These are phyloP conservation scores for Cornus kousa DNA, from an alignment of 148 eudicot genomes.

Conservation along the genomic window DNA sequence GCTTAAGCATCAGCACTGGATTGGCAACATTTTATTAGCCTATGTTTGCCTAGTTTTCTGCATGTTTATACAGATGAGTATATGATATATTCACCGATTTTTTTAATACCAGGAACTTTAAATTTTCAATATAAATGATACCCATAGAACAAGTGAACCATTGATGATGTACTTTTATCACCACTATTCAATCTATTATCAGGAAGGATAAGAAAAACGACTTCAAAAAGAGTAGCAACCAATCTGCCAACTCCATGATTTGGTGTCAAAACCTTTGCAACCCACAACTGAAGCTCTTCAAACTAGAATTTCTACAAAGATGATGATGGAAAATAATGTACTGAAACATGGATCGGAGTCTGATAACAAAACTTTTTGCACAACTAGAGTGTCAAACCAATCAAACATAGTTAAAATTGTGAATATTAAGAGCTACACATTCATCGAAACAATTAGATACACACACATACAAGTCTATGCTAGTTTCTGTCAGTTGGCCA, in stretches of 20 bases:
- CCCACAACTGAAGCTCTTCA: background rate
- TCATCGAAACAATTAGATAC: background rate
- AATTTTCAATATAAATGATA: background rate
- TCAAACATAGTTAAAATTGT: background rate
- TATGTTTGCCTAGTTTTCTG: no score
- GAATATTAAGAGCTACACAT: background rate
- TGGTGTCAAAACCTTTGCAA: background rate
- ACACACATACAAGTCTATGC: background rate
- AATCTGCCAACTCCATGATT: background rate
- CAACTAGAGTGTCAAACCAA: no score
- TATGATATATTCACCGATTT: background rate
- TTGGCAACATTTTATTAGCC: no score
- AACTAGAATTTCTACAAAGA: no score
- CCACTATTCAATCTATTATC: no score
- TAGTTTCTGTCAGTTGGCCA: background rate
- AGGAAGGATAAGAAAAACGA: no score
- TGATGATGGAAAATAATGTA: no score
- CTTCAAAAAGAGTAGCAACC: background rate
- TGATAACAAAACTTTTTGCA: no score
- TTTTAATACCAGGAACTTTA: background rate
- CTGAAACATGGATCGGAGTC: no score
- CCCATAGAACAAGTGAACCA: background rate
- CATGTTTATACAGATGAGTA: no score
- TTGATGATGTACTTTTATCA: background rate
- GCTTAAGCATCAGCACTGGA: no score